These are phyloP conservation scores for Rugosomyces carneus DNA, from an alignment of 1,284 basidiomycete species.

Conservation along the genomic window DNA sequence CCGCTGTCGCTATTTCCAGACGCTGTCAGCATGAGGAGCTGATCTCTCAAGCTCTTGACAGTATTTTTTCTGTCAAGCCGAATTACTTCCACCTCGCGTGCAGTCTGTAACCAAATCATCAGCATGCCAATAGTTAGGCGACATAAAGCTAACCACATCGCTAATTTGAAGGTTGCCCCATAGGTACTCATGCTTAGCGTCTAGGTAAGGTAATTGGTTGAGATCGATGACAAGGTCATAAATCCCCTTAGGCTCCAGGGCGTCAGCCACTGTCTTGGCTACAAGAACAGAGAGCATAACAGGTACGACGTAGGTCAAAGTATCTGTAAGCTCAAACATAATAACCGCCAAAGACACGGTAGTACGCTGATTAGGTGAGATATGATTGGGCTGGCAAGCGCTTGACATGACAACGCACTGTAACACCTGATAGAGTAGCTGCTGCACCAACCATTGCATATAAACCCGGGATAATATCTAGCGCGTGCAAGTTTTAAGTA, in stretches of 20 bases:
- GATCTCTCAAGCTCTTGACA: constrained; percentile 61
- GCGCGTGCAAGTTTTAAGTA: background rate
- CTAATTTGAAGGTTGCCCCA: constrained; percentile 75
- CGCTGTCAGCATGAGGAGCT: constrained; percentile 54
- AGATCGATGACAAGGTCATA: constrained; percentile 92
- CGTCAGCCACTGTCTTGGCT: constrained; percentile 91
- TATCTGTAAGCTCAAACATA: constrained; percentile 95
- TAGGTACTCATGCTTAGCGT: constrained; percentile 82
- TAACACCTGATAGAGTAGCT: constrained; percentile 83
- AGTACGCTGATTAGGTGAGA: constrained; percentile 46
- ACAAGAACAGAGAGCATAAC: constrained; percentile 89
- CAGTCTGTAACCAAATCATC: constrained; percentile 39
- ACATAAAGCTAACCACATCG: constrained; percentile 58
- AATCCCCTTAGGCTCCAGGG: constrained; percentile 89
- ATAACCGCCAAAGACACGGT: constrained; percentile 94
- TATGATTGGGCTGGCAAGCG: background rate
- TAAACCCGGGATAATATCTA: constrained; percentile 71
- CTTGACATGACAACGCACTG: constrained; percentile 39
- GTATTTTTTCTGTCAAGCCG: constrained; percentile 66
- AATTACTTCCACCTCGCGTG: constrained; percentile 61
- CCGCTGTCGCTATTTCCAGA: constrained; percentile 77
- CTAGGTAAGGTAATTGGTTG: constrained; percentile 80
- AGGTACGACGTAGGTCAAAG: constrained; percentile 90
- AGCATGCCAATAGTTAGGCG: background rate
- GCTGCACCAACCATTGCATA: constrained; percentile 94